Conservation (phyloP, 2,329 filamentous ascomycete species). For the Diaporthe caulivora region DNA sequence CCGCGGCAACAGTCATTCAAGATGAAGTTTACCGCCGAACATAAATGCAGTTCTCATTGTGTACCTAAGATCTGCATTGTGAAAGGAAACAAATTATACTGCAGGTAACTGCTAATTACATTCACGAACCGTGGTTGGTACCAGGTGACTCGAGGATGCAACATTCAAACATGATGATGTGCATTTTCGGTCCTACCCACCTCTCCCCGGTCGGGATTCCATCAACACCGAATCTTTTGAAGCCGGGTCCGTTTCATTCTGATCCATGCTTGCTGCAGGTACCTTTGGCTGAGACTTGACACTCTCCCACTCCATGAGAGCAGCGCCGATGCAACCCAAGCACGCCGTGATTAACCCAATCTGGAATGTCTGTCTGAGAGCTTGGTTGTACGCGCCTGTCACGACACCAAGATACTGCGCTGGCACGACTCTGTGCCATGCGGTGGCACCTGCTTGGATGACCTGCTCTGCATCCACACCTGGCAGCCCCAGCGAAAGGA, state of each 20-base stretch:
- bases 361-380: background rate
- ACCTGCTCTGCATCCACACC: background rate
- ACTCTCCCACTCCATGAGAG: constrained; percentile 9
- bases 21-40: background rate
- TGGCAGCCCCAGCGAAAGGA: background rate
- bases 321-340: constrained; percentile 12
- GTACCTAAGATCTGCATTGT: background rate
- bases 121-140: no score
- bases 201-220: background rate
- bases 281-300: background rate
- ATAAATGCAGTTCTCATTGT: background rate
- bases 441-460: constrained; percentile 2
- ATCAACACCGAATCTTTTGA: accelerated
- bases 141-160: background rate
- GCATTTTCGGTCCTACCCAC: background rate
- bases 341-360: constrained; percentile 7
- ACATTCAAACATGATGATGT: background rate
- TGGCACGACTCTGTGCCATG: background rate
- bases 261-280: background rate
- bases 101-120: no score
- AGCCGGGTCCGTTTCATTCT: background rate
- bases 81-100: no score
- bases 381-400: background rate
- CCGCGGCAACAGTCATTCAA: background rate
- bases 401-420: background rate